Conservation (phyloP, 495 filamentous ascomycete species). For the Pyrenula massariospora region DNA sequence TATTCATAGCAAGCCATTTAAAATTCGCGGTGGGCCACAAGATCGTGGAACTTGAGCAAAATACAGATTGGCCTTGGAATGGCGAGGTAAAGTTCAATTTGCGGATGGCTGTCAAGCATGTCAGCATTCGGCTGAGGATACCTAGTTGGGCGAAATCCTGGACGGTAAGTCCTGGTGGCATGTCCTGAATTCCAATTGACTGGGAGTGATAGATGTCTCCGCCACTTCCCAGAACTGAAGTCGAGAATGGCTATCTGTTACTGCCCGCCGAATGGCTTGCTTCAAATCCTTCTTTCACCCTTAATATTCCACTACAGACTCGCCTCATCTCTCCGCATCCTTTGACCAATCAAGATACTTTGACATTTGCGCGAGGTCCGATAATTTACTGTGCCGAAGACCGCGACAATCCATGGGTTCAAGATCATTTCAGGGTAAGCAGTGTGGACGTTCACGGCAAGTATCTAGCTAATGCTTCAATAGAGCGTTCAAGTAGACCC, state of each 20-base stretch:
- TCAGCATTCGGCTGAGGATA: conserved; percentile 30
- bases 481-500: not conserved
- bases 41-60: conserved; percentile 28
- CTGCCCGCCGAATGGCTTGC: conserved; percentile 25
- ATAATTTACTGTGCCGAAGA: conserved; percentile 49
- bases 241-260: conserved; percentile 35
- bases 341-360: conserved; percentile 35
- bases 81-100: conserved; percentile 32
- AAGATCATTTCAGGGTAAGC: conserved; percentile 41
- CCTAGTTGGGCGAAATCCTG: conserved; percentile 37
- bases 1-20: conserved; percentile 37
- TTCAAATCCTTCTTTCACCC: conserved; percentile 16
- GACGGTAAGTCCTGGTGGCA: conserved; percentile 15
- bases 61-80: conserved; percentile 43
- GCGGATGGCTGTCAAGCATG: conserved; percentile 16
- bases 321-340: conserved; percentile 37
- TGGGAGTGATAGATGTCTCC: conserved; percentile 16
- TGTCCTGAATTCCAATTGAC: conserved; percentile 3
- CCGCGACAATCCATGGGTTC: conserved; percentile 43
- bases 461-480: not conserved
- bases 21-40: conserved; percentile 21
- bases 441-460: too few species aligned
- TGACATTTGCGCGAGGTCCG: conserved; percentile 40
- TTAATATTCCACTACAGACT: conserved; percentile 30
- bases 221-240: conserved; percentile 3